Evolutionary conservation across 192 early-diverging fungal species (phyloP).

Genomic region (Coemansia asiatica): DNA sequence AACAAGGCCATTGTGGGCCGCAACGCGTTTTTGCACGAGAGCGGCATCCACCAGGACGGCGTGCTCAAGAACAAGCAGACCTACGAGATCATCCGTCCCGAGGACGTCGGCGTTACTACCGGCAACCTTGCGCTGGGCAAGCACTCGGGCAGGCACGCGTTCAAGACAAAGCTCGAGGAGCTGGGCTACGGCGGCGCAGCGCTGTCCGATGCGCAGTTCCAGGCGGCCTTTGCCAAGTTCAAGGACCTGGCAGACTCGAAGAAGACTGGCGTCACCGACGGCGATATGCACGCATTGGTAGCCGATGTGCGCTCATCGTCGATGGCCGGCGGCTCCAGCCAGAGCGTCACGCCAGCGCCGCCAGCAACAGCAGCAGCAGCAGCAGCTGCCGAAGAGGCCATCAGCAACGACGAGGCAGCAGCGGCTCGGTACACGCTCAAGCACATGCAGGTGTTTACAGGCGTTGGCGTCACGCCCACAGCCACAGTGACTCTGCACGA

Average conservation of each 20-base stretch:
- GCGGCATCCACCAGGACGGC: slow-evolving; percentile 98
- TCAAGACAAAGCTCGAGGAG: slow-evolving; percentile 76
- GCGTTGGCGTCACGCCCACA: slow-evolving; percentile 69
- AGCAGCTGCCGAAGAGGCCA: neutral
- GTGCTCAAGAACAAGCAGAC: slow-evolving; percentile 94
- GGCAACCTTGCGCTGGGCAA: slow-evolving; percentile 89
- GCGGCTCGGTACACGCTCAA: slow-evolving; percentile 61
- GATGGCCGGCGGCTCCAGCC: slow-evolving; percentile 12
- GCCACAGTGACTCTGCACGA: slow-evolving; percentile 80
- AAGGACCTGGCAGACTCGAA: slow-evolving; percentile 89
- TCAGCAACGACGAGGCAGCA: neutral
- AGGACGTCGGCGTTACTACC: slow-evolving; percentile 85
- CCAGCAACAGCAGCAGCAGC: slow-evolving; percentile 8
- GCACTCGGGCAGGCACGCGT: slow-evolving; percentile 93
- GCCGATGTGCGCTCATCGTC: slow-evolving; percentile 69
- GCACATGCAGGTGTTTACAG: slow-evolving; percentile 78
- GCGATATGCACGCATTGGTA: slow-evolving; percentile 84
- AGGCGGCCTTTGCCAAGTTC: slow-evolving; percentile 83
- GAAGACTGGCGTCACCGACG: slow-evolving; percentile 84
- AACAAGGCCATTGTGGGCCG: slow-evolving; percentile 98
- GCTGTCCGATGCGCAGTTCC: slow-evolving; percentile 64
- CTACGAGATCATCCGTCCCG: slow-evolving; percentile 96
- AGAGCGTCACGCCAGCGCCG: neutral
- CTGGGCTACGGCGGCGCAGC: slow-evolving; percentile 70
- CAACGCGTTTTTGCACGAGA: slow-evolving; percentile 97